Base-by-base conservation (phyloP, 148 eudicot genomes). In the Vaccinium vitisidaea region DNA sequence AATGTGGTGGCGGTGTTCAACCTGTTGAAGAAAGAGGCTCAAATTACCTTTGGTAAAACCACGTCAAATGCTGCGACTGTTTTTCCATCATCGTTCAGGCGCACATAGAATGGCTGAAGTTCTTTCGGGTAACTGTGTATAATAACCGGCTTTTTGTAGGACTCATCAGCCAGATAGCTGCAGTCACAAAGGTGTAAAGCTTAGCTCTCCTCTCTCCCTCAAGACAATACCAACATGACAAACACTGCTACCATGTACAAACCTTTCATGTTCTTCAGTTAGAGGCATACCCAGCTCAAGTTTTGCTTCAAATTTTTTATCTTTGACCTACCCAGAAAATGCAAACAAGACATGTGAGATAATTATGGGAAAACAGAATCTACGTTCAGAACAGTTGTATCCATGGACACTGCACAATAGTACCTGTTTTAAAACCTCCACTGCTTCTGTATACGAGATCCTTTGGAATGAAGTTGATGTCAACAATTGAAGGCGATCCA, bases 201-300 rank as follows among this genome's bases (percentile, higher is more conserved):
- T n/a, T 52, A 58, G 48, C 9, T 75, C 16, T 43, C 76, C 67
- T 76, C 63, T 13, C 74, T 0, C 18, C 6, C 53, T 4, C 48
- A 5, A 15, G 15, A 25, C 23, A 71, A 70, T 3, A 6, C 2
- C 8, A 67, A 49, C 12, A 23, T 73, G 18, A 70, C 10, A 46
- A 30, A 21, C 81, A 54, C 27, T 67, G 82, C 71, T 18, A 32
- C 39, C 27, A 27, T 67, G 15, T 84, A 11, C 65, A 73, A 86
- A 97, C 99, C 95, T 91, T 91, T 97, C 98, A 67, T 94, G 98
- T 88, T 97, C 98, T 89, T 94, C 96, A 61, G 88, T 92, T 77
- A 97, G 90, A 84, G 93, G 84, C 77, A 76, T 82, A 4, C 98
- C 98, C 88, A 87, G 90, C 86, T 93, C 92, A 25, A 90, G 75